Percentiles rank a stretch among this genome's conserved stretches.
Conservation (phyloP, 805 yeast species). For the Crinitomyces ghanaensis region DNA sequence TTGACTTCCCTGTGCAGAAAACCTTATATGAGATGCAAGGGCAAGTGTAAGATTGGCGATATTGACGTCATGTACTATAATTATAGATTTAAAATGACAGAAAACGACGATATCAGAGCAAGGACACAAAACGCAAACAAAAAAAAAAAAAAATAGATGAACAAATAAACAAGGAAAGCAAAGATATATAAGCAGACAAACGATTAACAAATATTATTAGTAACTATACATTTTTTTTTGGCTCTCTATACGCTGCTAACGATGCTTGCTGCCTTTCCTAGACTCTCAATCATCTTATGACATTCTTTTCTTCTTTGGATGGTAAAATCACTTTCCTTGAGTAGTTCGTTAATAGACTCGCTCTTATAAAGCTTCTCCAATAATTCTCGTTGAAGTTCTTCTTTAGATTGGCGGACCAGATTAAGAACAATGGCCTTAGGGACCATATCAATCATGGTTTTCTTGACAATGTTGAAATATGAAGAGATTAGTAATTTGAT, state of each 20-base stretch:
- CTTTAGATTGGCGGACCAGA: constrained; percentile 68
- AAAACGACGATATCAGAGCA: too few species aligned
- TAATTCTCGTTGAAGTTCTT: constrained; percentile 82
- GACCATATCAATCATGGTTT: constrained; percentile 83
- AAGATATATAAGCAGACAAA: too few species aligned
- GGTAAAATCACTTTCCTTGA: constrained; percentile 83
- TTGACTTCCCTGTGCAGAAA: too few species aligned
- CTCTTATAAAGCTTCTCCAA: constrained; percentile 77
- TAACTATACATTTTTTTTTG: too few species aligned
- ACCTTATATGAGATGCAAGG: too few species aligned
- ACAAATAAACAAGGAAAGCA: too few species aligned
- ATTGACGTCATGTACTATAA: too few species aligned
- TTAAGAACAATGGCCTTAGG: constrained; percentile 94
- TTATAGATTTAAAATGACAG: too few species aligned
- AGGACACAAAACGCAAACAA: too few species aligned
- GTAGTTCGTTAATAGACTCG: constrained; percentile 59
- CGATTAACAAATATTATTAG: too few species aligned
- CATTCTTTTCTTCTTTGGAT: constrained; percentile 93
- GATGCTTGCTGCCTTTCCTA: constrained; percentile 79
- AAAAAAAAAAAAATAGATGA: too few species aligned
- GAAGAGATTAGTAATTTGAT: constrained; percentile 83
- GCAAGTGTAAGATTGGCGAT: too few species aligned
- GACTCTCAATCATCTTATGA: constrained; percentile 85
- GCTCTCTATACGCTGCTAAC: constrained; percentile 40
- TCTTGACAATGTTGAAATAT: constrained; percentile 83